phyloP scores from a whole-genome alignment of 768 basidiomycete species.

The Naganishia kalamii region DNA sequence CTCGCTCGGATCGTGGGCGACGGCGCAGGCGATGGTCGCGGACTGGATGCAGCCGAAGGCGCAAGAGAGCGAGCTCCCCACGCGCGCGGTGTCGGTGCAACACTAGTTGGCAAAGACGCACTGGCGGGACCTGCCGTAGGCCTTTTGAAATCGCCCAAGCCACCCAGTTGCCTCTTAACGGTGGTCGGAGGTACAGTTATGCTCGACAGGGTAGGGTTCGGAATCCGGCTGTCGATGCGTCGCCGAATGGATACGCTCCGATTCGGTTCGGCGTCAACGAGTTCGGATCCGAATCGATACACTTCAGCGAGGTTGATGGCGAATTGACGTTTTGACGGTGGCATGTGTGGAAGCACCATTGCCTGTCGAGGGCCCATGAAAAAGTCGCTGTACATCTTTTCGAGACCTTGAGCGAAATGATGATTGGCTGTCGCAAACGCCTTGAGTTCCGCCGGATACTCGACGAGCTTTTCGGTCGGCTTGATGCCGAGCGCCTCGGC shows the following conservation, averaged over 20 bases:
- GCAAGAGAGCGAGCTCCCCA: constrained; percentile 14
- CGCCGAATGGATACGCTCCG: constrained; percentile 75
- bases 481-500: constrained; percentile 88
- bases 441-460: constrained; percentile 61
- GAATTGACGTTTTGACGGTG: constrained; percentile 74
- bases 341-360: constrained; percentile 50
- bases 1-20: background rate
- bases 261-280: constrained; percentile 87
- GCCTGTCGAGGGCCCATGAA: constrained; percentile 37
- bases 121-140: background rate
- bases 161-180: constrained; percentile 23
- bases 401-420: constrained; percentile 66
- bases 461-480: constrained; percentile 45
- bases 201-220: constrained; percentile 64
- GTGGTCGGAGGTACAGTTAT: constrained; percentile 33
- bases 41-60: background rate
- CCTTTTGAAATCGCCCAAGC: constrained; percentile 23
- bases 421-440: constrained; percentile 58
- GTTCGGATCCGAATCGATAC: constrained; percentile 75
- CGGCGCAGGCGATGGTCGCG: background rate
- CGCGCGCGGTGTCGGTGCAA: background rate
- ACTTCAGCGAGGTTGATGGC: constrained; percentile 62
- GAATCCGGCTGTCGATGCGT: constrained; percentile 73
- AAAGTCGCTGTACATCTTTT: constrained; percentile 74
- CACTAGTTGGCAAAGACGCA: background rate